Evolutionary conservation across 1,284 basidiomycete genomes (phyloP).

Genomic region (Moesziomyces globuligerus): DNA sequence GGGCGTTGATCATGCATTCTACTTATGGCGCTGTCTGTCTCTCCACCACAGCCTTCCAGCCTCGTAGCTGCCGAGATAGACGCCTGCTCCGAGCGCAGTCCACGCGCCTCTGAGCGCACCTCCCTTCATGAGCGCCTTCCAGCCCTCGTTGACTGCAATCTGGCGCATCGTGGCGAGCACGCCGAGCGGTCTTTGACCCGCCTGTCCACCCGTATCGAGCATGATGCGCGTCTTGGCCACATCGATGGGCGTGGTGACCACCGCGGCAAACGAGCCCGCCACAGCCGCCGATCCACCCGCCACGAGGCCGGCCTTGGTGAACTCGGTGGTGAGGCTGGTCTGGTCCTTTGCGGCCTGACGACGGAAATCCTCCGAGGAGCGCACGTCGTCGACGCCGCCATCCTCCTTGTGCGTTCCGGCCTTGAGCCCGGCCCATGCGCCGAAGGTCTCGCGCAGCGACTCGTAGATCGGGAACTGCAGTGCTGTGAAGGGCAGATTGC

Average conservation of each 20-base stretch:
- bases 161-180: slow-evolving; percentile 42
- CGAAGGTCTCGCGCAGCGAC: slow-evolving; percentile 36
- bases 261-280: slow-evolving; percentile 48
- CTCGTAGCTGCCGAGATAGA: slow-evolving; percentile 61
- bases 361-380: slow-evolving; percentile 24
- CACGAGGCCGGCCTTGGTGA: slow-evolving; percentile 48
- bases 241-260: slow-evolving; percentile 54
- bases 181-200: slow-evolving; percentile 13
- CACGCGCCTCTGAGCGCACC: slow-evolving; percentile 53
- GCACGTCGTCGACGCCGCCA: slow-evolving; percentile 42
- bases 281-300: slow-evolving; percentile 48
- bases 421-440: slow-evolving; percentile 38
- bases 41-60: slow-evolving; percentile 61
- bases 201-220: slow-evolving; percentile 27
- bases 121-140: slow-evolving; percentile 50
- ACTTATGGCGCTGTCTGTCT: slow-evolving; percentile 29
- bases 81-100: slow-evolving; percentile 61
- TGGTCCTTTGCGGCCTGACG: slow-evolving; percentile 20
- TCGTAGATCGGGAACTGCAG: slow-evolving; percentile 64
- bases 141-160: slow-evolving; percentile 47
- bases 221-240: slow-evolving; percentile 61
- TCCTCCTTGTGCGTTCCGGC: slow-evolving; percentile 44
- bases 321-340: slow-evolving; percentile 27
- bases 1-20: slow-evolving; percentile 11
- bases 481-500: slow-evolving; percentile 62